Base-by-base conservation (phyloP, 352 stramenopile genomes). In the Phytophthora rubi region DNA sequence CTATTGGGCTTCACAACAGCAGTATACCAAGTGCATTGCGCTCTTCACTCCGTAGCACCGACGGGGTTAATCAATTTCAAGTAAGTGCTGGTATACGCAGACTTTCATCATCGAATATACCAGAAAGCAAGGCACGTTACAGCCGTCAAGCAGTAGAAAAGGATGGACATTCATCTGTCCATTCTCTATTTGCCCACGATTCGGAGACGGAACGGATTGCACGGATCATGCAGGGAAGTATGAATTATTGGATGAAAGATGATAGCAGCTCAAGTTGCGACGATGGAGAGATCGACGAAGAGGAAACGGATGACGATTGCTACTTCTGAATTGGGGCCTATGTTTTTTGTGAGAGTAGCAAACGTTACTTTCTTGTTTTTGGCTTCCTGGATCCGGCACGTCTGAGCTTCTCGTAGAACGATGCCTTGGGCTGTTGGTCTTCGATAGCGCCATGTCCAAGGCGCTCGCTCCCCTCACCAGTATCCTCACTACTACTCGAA, bases 201-300 rank as follows among this genome's bases (percentile, higher is more conserved):
- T 88, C 82, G 6, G 85, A 93, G 62, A 93, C 85, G 0, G 86
- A 93, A 54, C 82, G 86, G 28, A 93, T 93, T n/a, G 86, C 86
- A 42, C 72, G 83, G 16, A 93, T 93, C 56, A 93, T 93, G 85
- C 83, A 93, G 56, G 81, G 83, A 37, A 93, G 72, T 21, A 60
- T 92, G 61, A 75, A 77, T 0, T 88, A 89, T 52, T 92, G 81
- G 79, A 71, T 86, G 28, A 75, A 82, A 59, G 79, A 87, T 13
- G 71, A 79, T 21, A 62, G 56, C 16, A 73, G 42, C 45, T 73
- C 54, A 15, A 72, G 67, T 44, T 49, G 37, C 9, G 71, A 81
- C 3, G 77, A 83, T 35, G 45, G 69, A 49, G 9, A 53, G 44
- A 66, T 47, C 16, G 75, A 81, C 8, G 69, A 85, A 39, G 80